Evolutionary conservation across 2,329 filamentous ascomycete genomes (phyloP), one percentile per base, ranked within the genome.

Genomic region (Fusarium hainanense): DNA sequence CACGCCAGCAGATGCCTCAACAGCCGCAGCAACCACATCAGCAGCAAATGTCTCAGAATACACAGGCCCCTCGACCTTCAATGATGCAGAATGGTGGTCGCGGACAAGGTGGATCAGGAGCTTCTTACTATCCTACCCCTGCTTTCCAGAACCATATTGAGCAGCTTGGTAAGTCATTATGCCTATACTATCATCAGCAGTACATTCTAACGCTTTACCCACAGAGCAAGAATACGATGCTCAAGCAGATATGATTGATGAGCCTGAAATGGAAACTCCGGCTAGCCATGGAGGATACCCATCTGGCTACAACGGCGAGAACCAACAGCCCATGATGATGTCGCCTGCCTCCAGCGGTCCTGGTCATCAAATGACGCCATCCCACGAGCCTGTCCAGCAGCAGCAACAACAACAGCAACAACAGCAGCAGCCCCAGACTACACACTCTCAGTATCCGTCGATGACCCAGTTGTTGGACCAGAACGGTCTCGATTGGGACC

Each of bases 221-320:
- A 85, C 84, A 98, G 95, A 98, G 84, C 94, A 97, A 87, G 95
- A 98, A 85, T 98, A 98, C 83, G 94, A 98, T 79, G 92, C 93
- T 58, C 92, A 93, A 82, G 89, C 88, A 79, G 93, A 95, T 76
- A 92, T 97, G 86, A 89, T 97, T 79, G 94, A 98, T 76, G 93
- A 97, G 66, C 84, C 90, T 72, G 90, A 92, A 74, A 88, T 90
- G 70, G 90, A 93, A 66, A 89, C 89, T 13, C 87, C 91, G 4
- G 82, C 79, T 58, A 90, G 89, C 43, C 87, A 90, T 46, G 89
- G 88, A 16, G 87, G 90, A 11, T 95, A 92, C 74, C 83, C 88
- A 14, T 83, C 84, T 64, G 81, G 83, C 61, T 85, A 87, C 77
- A 87, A 88, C 67, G 75, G 78, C 44, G 78, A 82, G 23, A 79